A percentile compares a stretch with the other conserved stretches of the same genome.
Evolutionary conservation across 345 rosid species (phyloP).

Genomic region (Eucalyptus curtisii): DNA sequence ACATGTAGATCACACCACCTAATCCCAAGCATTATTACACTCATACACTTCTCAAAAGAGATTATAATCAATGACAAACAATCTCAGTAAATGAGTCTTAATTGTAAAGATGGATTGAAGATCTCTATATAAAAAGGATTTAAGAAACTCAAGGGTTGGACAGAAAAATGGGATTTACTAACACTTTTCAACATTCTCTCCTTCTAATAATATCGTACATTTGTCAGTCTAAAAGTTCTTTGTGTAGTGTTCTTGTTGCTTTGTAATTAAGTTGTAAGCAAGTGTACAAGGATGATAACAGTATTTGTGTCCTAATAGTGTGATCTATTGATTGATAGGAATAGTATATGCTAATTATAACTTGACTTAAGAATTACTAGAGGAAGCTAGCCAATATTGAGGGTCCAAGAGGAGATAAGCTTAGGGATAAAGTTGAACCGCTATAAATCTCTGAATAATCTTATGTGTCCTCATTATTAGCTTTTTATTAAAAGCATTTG

Average conservation of each 20-base stretch:
- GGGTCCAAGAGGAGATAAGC: too few relatives aligned
- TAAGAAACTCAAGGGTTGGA: neutral
- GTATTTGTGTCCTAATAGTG: neutral
- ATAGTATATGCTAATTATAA: neutral
- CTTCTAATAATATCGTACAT: neutral
- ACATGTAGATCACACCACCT: fast-evolving
- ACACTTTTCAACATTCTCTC: neutral
- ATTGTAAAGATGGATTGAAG: neutral
- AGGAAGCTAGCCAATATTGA: fast-evolving
- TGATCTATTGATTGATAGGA: neutral
- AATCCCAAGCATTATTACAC: neutral
- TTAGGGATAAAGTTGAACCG: neutral
- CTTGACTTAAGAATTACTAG: neutral
- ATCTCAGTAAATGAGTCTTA: neutral
- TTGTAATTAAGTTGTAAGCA: neutral
- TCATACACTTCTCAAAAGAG: neutral
- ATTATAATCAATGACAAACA: neutral
- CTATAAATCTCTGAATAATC: fast-evolving
- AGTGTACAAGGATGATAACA: neutral
- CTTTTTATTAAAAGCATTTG: fast-evolving
- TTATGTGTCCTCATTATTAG: neutral
- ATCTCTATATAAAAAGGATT: neutral
- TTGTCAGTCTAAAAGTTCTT: neutral
- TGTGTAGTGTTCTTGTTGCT: neutral
- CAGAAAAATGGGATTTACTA: fast-evolving